Percentiles rank a stretch among this genome's conserved stretches.
These are phyloP conservation scores for Heimioporus sp. DNA, from an alignment of 768 basidiomycete genomes.

Conservation along the genomic window DNA sequence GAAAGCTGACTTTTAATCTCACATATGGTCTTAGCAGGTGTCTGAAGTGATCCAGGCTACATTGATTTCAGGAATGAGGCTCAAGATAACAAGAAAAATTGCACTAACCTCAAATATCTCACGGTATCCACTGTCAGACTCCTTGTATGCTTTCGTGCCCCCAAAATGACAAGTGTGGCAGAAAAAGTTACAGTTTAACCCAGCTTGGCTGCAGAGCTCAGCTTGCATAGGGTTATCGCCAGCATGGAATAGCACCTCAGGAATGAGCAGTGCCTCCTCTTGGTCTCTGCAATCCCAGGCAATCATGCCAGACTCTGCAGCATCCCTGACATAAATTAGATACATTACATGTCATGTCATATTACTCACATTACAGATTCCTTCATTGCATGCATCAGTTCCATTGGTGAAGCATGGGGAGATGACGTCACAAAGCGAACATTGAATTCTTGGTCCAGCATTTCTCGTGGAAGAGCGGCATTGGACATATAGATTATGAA, in stretches of 20 bases:
- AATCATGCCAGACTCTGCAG: conserved; percentile 9
- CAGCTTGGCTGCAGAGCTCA: conserved; percentile 30
- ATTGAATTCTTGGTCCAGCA: conserved; percentile 30
- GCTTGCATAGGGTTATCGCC: conserved; percentile 37
- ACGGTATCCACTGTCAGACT: conserved; percentile 23
- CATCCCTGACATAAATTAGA: not conserved
- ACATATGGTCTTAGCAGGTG: too few species aligned
- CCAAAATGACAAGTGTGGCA: conserved; percentile 33
- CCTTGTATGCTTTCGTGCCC: conserved; percentile 21
- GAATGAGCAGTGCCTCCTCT: conserved; percentile 20
- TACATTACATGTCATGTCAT: too few species aligned
- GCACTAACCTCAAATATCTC: conserved; percentile 9
- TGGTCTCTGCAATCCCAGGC: conserved; percentile 22
- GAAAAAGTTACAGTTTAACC: conserved; percentile 27
- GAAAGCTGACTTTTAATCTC: not conserved
- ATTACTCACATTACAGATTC: conserved; percentile 14
- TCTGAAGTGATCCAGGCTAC: too few species aligned
- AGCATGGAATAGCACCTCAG: conserved; percentile 19
- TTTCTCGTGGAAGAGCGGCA: conserved; percentile 24
- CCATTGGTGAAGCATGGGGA: conserved; percentile 32
- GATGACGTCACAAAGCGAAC: conserved; percentile 32
- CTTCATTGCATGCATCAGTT: conserved; percentile 27
- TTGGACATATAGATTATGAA: conserved; percentile 32
- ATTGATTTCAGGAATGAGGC: too few species aligned
- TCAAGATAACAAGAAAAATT: too few species aligned